Evolutionary conservation across 768 basidiomycete genomes (phyloP).

Genomic region (Trametes cinnabarina): DNA sequence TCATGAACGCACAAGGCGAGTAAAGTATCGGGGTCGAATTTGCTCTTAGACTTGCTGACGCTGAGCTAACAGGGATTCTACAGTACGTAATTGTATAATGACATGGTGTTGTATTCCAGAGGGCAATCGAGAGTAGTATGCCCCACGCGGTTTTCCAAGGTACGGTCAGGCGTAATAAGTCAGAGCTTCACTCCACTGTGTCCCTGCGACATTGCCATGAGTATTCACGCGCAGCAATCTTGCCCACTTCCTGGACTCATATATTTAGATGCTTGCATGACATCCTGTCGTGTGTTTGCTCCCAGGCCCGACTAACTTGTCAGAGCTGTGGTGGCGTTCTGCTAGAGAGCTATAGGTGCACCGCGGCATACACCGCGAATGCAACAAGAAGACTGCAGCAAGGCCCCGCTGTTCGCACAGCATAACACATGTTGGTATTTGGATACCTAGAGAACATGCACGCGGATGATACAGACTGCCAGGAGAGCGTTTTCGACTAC

Average conservation of each 20-base stretch:
- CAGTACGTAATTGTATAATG: slow-evolving; percentile 1
- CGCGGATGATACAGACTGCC: not conserved
- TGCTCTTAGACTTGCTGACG: not conserved
- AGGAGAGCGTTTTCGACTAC: not conserved
- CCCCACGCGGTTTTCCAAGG: not conserved
- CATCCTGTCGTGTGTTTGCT: not conserved
- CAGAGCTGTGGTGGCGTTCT: too few relatives aligned
- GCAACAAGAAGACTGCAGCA: too few relatives aligned
- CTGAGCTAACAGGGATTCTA: not conserved
- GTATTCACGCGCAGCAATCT: too few relatives aligned
- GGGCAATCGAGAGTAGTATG: not conserved
- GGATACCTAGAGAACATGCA: not conserved
- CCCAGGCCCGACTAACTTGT: not conserved
- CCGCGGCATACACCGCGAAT: too few relatives aligned
- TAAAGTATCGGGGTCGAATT: not conserved
- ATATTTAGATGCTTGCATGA: not conserved
- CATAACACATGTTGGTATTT: not conserved
- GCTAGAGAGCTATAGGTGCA: too few relatives aligned
- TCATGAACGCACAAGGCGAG: not conserved
- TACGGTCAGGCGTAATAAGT: too few relatives aligned
- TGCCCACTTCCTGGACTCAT: too few relatives aligned
- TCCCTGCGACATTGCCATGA: too few relatives aligned
- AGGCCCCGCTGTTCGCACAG: too few relatives aligned
- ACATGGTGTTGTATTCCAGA: slow-evolving; percentile 3
- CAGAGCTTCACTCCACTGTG: too few relatives aligned